Base-by-base conservation (phyloP, 2,329 filamentous ascomycete species). In the Beauveria sp. region DNA sequence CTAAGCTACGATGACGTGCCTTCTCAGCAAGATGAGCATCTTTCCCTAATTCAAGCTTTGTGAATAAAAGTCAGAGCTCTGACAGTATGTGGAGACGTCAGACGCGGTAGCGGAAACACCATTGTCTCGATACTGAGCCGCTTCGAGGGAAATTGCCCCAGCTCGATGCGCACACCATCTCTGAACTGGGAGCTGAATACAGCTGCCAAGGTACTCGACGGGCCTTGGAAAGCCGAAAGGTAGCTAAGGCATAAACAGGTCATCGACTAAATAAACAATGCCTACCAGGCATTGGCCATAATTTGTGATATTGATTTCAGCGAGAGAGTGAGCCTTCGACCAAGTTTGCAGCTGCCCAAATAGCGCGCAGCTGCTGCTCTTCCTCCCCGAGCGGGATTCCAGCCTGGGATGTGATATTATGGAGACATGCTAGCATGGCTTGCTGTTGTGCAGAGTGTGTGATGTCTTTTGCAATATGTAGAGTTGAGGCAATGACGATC, bases 391-490 rank as follows among this genome's bases (percentile, higher is more conserved):
- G 54, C 3, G 61, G 45, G 14, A 69, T 64, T 1, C 66, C 67
- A 20, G 66, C 65, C 16, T 46, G 49, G 12, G 52, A 34, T 5
- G 64, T 62, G 45, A 68, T 64, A 24, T 53, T 56, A 14, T 51
- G 28, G 34, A 69, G 60, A 52, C 67, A 68, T n/a, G 52, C 58
- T 24, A 66, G 38, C 26, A 70, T 51, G 22, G 66, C 63, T 5
- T 63, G 52, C 49, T 71, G 70, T 51, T 71, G 70, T 8, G 69
- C 67, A n/a, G 58, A 38, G 57, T 71, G 68, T 38, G 69, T 70
- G 64, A 70, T 66, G 31, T 66, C 65, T 16, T 62, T 65, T 7
- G 69, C 69, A 49, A 70, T 64, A 18, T 68, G 63, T 9, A 72
- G 53, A 1, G 73, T 53, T 1, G 66, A 67, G 1, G 67, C 65